Evolutionary conservation across 2,329 filamentous ascomycete genomes (phyloP).

Genomic region (Fusarium papillatum): DNA sequence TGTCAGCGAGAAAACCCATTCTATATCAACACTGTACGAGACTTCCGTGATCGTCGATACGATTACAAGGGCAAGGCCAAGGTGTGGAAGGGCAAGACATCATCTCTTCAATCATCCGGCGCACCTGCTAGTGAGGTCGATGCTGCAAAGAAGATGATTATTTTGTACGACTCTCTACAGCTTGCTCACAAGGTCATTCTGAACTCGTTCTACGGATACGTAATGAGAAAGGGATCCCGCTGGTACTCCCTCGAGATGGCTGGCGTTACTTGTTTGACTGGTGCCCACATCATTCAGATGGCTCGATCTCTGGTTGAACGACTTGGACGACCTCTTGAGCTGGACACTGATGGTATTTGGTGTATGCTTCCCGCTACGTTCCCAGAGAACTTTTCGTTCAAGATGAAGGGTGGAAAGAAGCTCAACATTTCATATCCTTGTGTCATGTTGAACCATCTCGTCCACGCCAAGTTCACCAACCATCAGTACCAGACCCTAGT

Average conservation of each 20-base stretch:
- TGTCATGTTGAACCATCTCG: conserved; percentile 98
- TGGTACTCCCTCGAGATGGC: conserved; percentile 99
- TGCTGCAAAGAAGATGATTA: conserved; percentile 98
- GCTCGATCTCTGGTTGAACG: conserved; percentile 94
- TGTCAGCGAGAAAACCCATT: conserved; percentile 99
- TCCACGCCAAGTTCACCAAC: conserved; percentile 95
- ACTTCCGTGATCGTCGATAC: conserved; percentile 97
- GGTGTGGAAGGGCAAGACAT: conserved; percentile 98
- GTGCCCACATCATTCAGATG: conserved; percentile 97
- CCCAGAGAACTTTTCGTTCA: conserved; percentile 96
- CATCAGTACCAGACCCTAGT: conserved; percentile 95
- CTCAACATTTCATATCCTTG: conserved; percentile 97
- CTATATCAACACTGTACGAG: conserved; percentile 95
- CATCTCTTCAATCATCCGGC: conserved; percentile 85
- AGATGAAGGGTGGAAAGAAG: conserved; percentile 96
- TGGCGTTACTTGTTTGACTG: conserved; percentile 96
- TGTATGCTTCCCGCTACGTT: conserved; percentile 98
- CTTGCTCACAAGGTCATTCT: conserved; percentile 99
- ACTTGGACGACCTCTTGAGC: conserved; percentile 90
- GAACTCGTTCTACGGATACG: conserved; percentile 99
- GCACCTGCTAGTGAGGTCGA: conserved; percentile 85
- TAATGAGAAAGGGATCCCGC: conserved; percentile 98
- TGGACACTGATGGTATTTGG: conserved; percentile 99
- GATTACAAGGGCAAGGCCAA: conserved; percentile 99
- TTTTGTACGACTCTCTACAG: conserved; percentile 95